Percentiles rank a stretch among this genome's conserved stretches.
These are phyloP conservation scores for Diplosphaera chodatii DNA, from an alignment of 139 green algal species.

Conservation along the genomic window DNA sequence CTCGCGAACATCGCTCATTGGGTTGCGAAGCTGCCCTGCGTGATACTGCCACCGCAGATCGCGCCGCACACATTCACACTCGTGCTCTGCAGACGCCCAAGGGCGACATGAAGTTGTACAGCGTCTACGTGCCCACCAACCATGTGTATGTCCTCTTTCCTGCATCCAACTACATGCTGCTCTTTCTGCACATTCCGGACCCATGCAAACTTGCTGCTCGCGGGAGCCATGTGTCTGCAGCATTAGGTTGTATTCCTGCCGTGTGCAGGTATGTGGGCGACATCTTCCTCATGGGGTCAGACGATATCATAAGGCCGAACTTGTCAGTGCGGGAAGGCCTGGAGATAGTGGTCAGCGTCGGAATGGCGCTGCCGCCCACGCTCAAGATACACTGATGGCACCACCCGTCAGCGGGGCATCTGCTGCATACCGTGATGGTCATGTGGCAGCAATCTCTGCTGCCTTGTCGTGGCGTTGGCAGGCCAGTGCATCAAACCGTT, in stretches of 20 bases:
- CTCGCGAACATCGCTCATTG: no score
- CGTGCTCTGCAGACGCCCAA: slow-evolving; percentile 11
- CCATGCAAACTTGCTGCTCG: no score
- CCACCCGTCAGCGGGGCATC: no score
- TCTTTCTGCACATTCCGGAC: background rate
- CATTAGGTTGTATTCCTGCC: no score
- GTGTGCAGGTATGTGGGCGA: slow-evolving; percentile 74
- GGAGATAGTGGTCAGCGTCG: slow-evolving; percentile 66
- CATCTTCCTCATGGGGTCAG: slow-evolving; percentile 74
- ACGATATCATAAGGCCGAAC: slow-evolving; percentile 85
- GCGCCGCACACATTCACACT: no score
- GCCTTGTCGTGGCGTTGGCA: no score
- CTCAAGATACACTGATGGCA: slow-evolving; percentile 2
- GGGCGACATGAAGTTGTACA: slow-evolving; percentile 53
- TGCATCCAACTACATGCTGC: background rate
- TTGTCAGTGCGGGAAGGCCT: slow-evolving; percentile 83
- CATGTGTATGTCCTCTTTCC: slow-evolving; percentile 52
- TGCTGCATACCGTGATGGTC: no score
- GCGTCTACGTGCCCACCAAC: slow-evolving; percentile 90
- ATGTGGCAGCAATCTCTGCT: no score
- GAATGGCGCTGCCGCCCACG: slow-evolving; percentile 51
- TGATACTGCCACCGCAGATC: no score
- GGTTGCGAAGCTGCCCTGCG: no score
- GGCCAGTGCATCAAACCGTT: no score
- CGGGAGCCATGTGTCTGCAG: no score